Base-by-base conservation (phyloP, 2,329 filamentous ascomycete species). In the Pestalotiopsis sp. region DNA sequence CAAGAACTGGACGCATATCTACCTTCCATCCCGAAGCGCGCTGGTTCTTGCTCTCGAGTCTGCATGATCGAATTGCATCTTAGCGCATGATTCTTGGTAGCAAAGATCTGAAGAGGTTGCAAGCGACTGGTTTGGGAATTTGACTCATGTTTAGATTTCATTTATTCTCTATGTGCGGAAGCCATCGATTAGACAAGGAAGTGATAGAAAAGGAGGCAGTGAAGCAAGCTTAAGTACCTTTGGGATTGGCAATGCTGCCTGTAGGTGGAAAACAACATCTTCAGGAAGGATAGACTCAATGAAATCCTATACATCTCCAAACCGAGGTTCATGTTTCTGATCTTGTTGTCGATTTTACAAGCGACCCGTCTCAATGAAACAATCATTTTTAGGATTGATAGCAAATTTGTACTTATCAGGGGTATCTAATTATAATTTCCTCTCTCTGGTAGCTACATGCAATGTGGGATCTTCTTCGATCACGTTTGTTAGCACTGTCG, bases 1-100 rank as follows among this genome's bases (percentile, higher is more conserved):
- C 71, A 92, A 89, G 83, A 98, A 98, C 81, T 98, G 93, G 84
- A 89, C 93, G 62, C 96, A 98, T 79, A 88, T 98, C 66, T 99
- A 99, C 79, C 89, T 97, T 70, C 95, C 95, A 17, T 89, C 89
- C 66, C 87, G 95, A 75, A 94, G 92, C 70, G 95, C 59, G 17
- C 14, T 62, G 12, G 14, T 94, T 23, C 83, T 98, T 79, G 95
- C 59, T 14, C 59, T 62, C 27, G 59, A 62, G 27, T 62, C 27
- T 27, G 36, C 27, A 1, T 20, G 27, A 39, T 39, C 38, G 59
- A n/a, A 36, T 39, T 14, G 57, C 7, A 23, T 23, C 14, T 59
- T 9, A 27, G 57, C 11, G 23, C 4, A 23, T 9, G 17, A 17
- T 52, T 11, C n/a, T 52, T 20, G 7, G 11, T 23, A 20, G n/a